Base-by-base conservation (phyloP, 2,329 filamentous ascomycete species). In the Fusarium piperis region DNA sequence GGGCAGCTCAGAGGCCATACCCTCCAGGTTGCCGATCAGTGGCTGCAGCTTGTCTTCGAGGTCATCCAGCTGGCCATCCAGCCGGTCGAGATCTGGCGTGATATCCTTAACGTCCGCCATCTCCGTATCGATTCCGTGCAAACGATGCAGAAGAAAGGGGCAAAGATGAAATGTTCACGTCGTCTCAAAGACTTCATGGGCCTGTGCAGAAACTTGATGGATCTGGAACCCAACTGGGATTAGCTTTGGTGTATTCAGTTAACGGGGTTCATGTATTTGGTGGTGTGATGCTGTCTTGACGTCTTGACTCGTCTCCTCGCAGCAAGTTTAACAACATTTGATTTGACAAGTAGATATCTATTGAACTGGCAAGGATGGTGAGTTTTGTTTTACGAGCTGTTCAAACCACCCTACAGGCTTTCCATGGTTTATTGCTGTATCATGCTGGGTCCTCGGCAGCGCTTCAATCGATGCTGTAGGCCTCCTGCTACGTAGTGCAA, bases 41-140 rank as follows among this genome's bases (percentile, higher is more conserved):
- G 95, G 94, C 70, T 89, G 83, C 30, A 98, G 86, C 5, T 89
- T 86, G 36, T 91, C 88, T 78, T 97, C 90, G 52, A 98, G 87
- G 62, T 91, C 89, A 81, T 97, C 93, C 57, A 98, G 89, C 79
- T 94, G 90, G 74, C 89, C 88, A 73, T 94, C 91, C 58, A 98
- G 89, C 79, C 91, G 88, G 76, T 93, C 90, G 57, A 97, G 85
- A 58, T 93, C 88, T 32, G 91, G 89, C 11, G 87, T 82, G 59
- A 96, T 85, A 77, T 92, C 87, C 56, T 83, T 84, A 51, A 83
- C 79, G 71, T 81, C 80, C 35, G 81, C 67, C 83, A 85, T 85
- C n/a, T 53, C 74, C 32, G 28, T 23, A 30, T 28, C 44, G 61
- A 33, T 62, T 55, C 52, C 26, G 62, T 15, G 48, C 9, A 38